A percentile compares a stretch with the other conserved stretches of the same genome.
Conservation (phyloP, 2,329 filamentous ascomycete species). For the Ascochyta fabae region DNA sequence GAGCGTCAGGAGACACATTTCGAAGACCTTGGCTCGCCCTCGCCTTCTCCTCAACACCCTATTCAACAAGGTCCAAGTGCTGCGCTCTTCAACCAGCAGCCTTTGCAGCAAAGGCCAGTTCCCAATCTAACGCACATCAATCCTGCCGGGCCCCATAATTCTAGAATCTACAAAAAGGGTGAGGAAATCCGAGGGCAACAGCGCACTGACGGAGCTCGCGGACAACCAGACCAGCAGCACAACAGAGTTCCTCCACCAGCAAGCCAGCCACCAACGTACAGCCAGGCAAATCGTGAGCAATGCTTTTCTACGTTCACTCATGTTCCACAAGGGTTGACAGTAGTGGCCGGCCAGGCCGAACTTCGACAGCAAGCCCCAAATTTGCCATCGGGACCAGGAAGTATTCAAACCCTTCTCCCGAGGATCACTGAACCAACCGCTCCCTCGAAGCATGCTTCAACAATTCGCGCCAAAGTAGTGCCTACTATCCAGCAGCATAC, state of each 20-base stretch:
- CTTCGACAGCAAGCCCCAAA: conserved; percentile 5
- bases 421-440: conserved; percentile 6
- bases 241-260: conserved; percentile 1
- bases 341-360: neutral
- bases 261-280: conserved; percentile 22
- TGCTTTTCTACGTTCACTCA: conserved; percentile 1
- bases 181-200: conserved; percentile 28
- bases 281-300: conserved; percentile 10
- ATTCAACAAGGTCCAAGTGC: conserved; percentile 11
- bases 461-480: conserved; percentile 7
- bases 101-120: conserved; percentile 2
- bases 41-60: conserved; percentile 19
- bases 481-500: conserved; percentile 13
- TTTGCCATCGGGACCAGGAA: neutral
- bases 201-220: conserved; percentile 17
- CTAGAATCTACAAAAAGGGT: conserved; percentile 22
- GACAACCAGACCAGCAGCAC: conserved; percentile 2
- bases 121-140: neutral
- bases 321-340: neutral
- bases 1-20: conserved; percentile 16
- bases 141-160: neutral
- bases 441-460: conserved; percentile 4
- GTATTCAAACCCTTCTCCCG: neutral
- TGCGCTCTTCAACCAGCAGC: conserved; percentile 10
- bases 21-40: conserved; percentile 12